Percentiles rank a stretch among this genome's conserved stretches.
phyloP scores from a whole-genome alignment of 306 rosid genomes.

The Albizia julibrissin region DNA sequence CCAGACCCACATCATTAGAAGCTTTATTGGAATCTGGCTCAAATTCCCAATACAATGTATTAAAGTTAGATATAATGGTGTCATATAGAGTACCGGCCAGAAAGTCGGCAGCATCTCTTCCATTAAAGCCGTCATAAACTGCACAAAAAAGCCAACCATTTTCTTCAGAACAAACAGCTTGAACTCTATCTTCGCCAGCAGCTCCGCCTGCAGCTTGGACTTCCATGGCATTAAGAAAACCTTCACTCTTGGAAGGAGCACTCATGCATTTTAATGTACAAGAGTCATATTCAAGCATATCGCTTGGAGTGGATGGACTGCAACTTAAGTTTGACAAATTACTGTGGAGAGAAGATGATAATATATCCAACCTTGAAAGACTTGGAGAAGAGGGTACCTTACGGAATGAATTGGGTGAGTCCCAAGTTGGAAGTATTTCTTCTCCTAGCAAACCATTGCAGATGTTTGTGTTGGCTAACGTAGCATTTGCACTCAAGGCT shows the following conservation, averaged over 20 bases:
- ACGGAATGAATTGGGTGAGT: constrained; percentile 92
- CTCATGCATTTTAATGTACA: constrained; percentile 60
- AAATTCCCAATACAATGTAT: constrained; percentile 58
- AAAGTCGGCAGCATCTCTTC: constrained; percentile 97
- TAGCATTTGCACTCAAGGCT: constrained; percentile 92
- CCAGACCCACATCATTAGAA: constrained; percentile 32
- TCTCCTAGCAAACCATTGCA: constrained; percentile 95
- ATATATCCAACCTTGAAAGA: constrained; percentile 77
- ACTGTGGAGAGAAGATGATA: constrained; percentile 83
- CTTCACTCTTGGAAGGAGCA: constrained; percentile 66
- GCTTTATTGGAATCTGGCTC: constrained; percentile 48
- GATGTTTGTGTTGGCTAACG: constrained; percentile 97
- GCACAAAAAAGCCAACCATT: constrained; percentile 96
- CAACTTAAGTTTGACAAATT: constrained; percentile 84
- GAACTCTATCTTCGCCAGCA: constrained; percentile 99
- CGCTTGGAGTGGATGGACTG: constrained; percentile 79
- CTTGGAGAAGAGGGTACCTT: constrained; percentile 75
- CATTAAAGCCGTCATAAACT: constrained; percentile 96
- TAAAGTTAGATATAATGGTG: constrained; percentile 59
- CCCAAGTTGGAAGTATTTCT: constrained; percentile 97
- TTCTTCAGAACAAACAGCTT: constrained; percentile 98
- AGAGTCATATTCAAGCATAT: constrained; percentile 59
- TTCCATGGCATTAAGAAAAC: constrained; percentile 76
- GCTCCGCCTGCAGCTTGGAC: constrained; percentile 99
- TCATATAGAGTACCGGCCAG: constrained; percentile 92